phyloP scores from a whole-genome alignment of 2,329 filamentous ascomycete genomes.

The Aspergillus pseudonomiae region DNA sequence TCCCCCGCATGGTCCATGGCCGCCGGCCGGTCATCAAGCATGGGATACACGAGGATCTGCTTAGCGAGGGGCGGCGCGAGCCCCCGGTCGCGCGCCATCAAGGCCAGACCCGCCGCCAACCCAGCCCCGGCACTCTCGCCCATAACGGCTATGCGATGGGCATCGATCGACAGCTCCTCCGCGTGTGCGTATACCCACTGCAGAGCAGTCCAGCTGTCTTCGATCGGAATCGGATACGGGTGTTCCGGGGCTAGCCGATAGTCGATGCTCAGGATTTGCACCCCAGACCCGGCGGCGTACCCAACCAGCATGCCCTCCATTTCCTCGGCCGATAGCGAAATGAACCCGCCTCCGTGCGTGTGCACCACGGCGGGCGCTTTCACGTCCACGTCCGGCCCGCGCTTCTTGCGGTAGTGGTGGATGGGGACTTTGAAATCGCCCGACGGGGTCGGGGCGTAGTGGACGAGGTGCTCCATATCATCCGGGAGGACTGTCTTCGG shows the following conservation, averaged over 20 bases:
- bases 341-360: slow-evolving; percentile 48
- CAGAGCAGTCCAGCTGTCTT: slow-evolving; percentile 47
- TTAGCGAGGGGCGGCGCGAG: slow-evolving; percentile 38
- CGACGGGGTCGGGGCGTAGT: slow-evolving; percentile 3
- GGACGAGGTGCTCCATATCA: slow-evolving; percentile 14
- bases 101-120: slow-evolving; percentile 56
- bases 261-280: slow-evolving; percentile 42
- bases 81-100: slow-evolving; percentile 50
- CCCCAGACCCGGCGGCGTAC: slow-evolving; percentile 29
- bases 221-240: slow-evolving; percentile 37
- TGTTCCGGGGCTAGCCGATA: slow-evolving; percentile 51
- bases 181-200: slow-evolving; percentile 37
- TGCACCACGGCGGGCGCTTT: slow-evolving; percentile 37
- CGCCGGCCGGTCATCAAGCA: slow-evolving; percentile 45
- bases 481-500: slow-evolving; percentile 9
- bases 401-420: slow-evolving; percentile 16
- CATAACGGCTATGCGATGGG: slow-evolving; percentile 55
- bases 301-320: slow-evolving; percentile 27
- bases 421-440: slow-evolving; percentile 14
- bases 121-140: slow-evolving; percentile 62
- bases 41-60: slow-evolving; percentile 45
- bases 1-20: slow-evolving; percentile 11
- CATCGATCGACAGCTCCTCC: slow-evolving; percentile 45
- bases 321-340: slow-evolving; percentile 34
- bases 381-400: background rate